A percentile compares a stretch with the other conserved stretches of the same genome.
phyloP scores from a whole-genome alignment of 1,284 basidiomycete species.

The Phellinidium pouzarii region DNA sequence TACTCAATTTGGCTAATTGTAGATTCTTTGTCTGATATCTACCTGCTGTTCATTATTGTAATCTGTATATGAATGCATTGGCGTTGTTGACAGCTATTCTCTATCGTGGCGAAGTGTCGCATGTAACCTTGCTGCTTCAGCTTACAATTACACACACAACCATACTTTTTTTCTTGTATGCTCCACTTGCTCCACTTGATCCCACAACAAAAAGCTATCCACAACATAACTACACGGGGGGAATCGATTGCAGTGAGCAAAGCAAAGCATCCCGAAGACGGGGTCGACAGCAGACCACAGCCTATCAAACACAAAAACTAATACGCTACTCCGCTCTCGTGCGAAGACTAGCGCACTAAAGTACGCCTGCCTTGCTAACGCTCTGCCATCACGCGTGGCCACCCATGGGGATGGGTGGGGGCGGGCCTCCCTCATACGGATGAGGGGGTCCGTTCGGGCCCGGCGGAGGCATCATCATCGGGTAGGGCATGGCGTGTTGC shows the following conservation, averaged over 20 bases:
- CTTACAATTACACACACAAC: not conserved
- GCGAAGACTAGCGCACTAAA: not conserved
- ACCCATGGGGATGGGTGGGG: conserved; percentile 68
- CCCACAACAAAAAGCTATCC: conserved; percentile 10
- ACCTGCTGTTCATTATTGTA: no score
- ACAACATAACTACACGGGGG: conserved; percentile 8
- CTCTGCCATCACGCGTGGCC: conserved; percentile 52
- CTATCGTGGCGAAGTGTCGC: no score
- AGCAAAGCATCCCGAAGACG: not conserved
- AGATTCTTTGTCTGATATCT: not conserved
- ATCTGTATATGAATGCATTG: no score
- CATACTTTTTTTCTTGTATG: not conserved
- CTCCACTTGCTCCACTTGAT: not conserved
- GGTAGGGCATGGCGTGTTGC: conserved; percentile 75
- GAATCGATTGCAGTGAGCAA: not conserved
- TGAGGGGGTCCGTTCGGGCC: conserved; percentile 56
- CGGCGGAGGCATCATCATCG: conserved; percentile 81
- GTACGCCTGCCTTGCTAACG: not conserved
- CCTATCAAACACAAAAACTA: not conserved
- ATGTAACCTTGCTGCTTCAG: no score
- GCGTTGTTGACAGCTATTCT: no score
- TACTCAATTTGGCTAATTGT: not conserved
- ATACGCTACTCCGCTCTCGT: not conserved
- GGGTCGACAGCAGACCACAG: not conserved
- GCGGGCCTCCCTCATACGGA: conserved; percentile 62